These are phyloP conservation scores for Lenzites betulinus DNA, from an alignment of 768 basidiomycete genomes.

Conservation along the genomic window DNA sequence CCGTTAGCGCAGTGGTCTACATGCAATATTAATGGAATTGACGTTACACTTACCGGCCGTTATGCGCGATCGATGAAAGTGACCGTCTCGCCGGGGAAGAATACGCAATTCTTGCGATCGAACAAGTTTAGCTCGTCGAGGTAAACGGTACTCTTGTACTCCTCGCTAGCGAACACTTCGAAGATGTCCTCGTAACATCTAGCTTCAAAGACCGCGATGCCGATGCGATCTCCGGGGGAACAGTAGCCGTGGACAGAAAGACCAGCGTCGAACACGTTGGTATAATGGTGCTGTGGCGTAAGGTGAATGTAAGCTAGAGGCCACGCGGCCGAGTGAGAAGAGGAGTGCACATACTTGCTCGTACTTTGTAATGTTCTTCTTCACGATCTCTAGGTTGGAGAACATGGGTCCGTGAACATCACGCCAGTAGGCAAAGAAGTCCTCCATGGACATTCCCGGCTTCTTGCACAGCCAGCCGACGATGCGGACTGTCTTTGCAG, in stretches of 20 bases:
- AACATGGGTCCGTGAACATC: slow-evolving; percentile 14
- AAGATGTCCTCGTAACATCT: neutral
- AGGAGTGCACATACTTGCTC: slow-evolving; percentile 5
- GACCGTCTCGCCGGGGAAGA: neutral
- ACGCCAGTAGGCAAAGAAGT: slow-evolving; percentile 13
- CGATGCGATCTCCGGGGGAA: neutral
- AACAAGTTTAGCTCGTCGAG: neutral
- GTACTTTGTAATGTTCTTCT: slow-evolving; percentile 13
- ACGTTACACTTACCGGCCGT: neutral
- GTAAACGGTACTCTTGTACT: neutral
- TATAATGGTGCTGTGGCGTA: neutral
- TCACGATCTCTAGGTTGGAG: slow-evolving; percentile 9
- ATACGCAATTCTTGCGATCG: neutral
- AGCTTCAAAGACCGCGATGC: neutral
- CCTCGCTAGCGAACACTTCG: neutral
- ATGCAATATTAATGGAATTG: too few species aligned
- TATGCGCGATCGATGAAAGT: neutral
- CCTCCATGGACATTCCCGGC: slow-evolving; percentile 7
- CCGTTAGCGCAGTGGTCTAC: too few species aligned
- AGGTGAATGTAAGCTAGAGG: too few species aligned
- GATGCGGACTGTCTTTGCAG: slow-evolving; percentile 5
- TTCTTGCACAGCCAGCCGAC: slow-evolving; percentile 9
- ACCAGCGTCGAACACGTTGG: neutral
- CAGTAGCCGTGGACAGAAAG: neutral
- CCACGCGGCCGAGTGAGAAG: neutral